Evolutionary conservation across 2,329 filamentous ascomycete genomes (phyloP), one percentile per base, ranked within the genome.

Genomic region (Cryphonectria radicalis): DNA sequence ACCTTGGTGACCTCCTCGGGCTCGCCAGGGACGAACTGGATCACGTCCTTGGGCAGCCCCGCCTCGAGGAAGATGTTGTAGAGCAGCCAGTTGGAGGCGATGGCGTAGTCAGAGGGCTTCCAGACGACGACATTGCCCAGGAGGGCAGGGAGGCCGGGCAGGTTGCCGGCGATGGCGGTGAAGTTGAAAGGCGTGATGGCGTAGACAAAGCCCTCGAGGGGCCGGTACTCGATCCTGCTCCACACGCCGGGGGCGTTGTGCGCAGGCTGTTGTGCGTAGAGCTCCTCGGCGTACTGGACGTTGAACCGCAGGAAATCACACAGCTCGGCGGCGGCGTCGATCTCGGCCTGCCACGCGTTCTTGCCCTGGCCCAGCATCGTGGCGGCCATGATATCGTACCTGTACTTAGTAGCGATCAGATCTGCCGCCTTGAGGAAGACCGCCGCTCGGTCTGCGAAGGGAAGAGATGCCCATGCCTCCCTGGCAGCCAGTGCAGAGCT

Each of bases 301-400:
- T 96, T 96, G 86, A 98, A 97, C 79, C 94, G 90, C 80, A 98
- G 85, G 83, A 98, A 98, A 81, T 99, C 95, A 76, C 90, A 92
- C 76, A 97, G 84, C 86, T 99, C 96, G 11, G 95, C 95, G 25
- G 95, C 95, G 55, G 95, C 89, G 81, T 98, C 95, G 74, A 98
- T 98, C 87, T 99, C 95, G n/a, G 96, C 95, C 83, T 99, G 95
- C 94, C 94, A 98, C 64, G 93, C 94, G 81, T 98, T 98, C 89
- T 98, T 98, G 78, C 96, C 95, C 83, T 99, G 95, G 73, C 95
- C 96, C 43, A 97, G 86, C 90, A 98, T 97, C 19, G 96, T 98
- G 62, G 94, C 90, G 10, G 96, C 95, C 93, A 98, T 97, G 77
- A 99, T 89, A 70, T 98, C 94, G 83, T 97, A 98, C 79, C 96